A percentile compares a stretch with the other conserved stretches of the same genome.
phyloP scores from a whole-genome alignment of 1,284 basidiomycete species.

The Flammula alnicola region DNA sequence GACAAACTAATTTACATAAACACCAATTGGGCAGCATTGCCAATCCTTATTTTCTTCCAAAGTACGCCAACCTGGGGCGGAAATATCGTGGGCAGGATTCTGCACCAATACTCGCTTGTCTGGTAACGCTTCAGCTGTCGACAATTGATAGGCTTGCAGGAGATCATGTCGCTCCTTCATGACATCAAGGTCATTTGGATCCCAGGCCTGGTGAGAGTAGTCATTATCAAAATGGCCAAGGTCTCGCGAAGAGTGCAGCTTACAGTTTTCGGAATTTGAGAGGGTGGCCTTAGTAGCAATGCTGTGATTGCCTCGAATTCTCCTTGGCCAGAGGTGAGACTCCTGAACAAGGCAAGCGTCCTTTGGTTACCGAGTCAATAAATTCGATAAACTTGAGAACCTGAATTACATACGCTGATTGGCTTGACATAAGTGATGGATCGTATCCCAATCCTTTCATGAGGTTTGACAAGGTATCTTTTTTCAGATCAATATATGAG shows the following conservation, averaged over 20 bases:
- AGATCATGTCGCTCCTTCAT: constrained; percentile 60
- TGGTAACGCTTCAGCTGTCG: background rate
- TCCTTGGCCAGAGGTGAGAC: constrained; percentile 15
- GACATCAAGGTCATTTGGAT: constrained; percentile 45
- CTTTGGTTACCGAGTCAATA: constrained; percentile 30
- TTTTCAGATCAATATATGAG: constrained; percentile 43
- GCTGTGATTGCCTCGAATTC: constrained; percentile 19
- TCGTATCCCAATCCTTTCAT: constrained; percentile 53
- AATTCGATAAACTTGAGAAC: background rate
- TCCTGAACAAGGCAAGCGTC: constrained; percentile 26
- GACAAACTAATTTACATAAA: constrained; percentile 37
- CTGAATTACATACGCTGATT: constrained; percentile 40
- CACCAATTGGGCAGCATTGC: constrained; percentile 70
- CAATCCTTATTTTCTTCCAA: constrained; percentile 50
- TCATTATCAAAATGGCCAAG: background rate
- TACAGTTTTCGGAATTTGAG: constrained; percentile 7
- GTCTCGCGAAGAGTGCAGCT: background rate
- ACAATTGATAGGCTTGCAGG: constrained; percentile 29
- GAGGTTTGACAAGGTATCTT: constrained; percentile 49
- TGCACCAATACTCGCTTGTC: background rate
- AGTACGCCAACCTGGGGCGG: constrained; percentile 54
- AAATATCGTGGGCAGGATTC: constrained; percentile 17
- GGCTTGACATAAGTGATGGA: constrained; percentile 26
- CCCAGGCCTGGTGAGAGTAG: constrained; percentile 48
- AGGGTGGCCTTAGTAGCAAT: constrained; percentile 13